A percentile compares a stretch with the other conserved stretches of the same genome.
These are phyloP conservation scores for Aeminium ludgeri DNA, from an alignment of 495 filamentous ascomycete species.

Conservation along the genomic window DNA sequence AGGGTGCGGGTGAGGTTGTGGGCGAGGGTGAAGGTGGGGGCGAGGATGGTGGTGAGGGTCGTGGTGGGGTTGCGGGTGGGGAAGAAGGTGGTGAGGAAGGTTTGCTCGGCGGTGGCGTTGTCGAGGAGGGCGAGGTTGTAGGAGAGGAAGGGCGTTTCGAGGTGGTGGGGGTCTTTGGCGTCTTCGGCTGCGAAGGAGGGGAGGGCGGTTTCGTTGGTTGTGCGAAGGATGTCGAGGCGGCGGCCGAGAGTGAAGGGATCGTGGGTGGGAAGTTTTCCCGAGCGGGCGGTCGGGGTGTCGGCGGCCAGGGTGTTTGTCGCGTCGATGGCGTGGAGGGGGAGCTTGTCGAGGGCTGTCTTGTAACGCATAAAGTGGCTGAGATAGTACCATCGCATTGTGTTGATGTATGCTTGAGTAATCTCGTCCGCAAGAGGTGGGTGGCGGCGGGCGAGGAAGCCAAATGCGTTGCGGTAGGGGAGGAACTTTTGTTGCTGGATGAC, in stretches of 20 bases:
- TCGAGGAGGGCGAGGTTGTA: constrained; percentile 90
- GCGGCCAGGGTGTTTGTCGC: constrained; percentile 75
- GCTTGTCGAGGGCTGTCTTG: constrained; percentile 60
- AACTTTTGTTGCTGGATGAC: constrained; percentile 85
- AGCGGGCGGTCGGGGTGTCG: constrained; percentile 28
- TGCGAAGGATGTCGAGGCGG: constrained; percentile 61
- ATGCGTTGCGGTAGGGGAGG: constrained; percentile 73
- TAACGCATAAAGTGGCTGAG: constrained; percentile 82
- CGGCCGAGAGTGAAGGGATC: constrained; percentile 81
- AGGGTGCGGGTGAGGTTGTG: constrained; percentile 60
- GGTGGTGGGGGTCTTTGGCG: constrained; percentile 64
- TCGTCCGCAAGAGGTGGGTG: constrained; percentile 67
- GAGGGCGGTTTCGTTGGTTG: constrained; percentile 51
- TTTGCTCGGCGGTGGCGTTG: constrained; percentile 88
- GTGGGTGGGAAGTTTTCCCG: constrained; percentile 35
- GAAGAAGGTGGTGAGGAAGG: constrained; percentile 84
- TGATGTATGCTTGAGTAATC: constrained; percentile 85
- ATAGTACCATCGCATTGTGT: constrained; percentile 99
- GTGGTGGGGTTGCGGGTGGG: constrained; percentile 36
- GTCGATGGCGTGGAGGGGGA: constrained; percentile 68
- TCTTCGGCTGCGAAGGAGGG: constrained; percentile 77
- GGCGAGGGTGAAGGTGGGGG: constrained; percentile 66
- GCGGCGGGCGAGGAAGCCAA: constrained; percentile 61
- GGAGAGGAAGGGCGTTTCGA: constrained; percentile 77
- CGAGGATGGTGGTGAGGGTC: constrained; percentile 71